Evolutionary conservation across 257 asterid genomes (phyloP).

Genomic region (Solanum sitiens): DNA sequence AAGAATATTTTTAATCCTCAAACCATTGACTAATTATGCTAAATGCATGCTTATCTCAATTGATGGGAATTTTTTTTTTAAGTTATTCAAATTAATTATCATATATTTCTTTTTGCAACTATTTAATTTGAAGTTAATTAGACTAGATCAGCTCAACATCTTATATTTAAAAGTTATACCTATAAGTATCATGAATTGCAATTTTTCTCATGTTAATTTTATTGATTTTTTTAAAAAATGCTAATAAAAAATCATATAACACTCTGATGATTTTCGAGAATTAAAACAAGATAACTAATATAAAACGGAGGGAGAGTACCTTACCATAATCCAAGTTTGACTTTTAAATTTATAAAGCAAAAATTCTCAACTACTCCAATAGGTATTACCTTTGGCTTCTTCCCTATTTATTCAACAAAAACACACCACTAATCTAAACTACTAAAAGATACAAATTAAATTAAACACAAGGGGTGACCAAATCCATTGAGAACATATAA

Average conservation of each 20-base stretch:
- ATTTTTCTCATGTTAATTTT: not conserved
- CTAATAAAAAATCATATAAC: not conserved
- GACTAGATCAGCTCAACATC: not conserved
- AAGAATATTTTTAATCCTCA: not conserved
- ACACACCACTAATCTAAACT: not conserved
- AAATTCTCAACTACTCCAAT: not conserved
- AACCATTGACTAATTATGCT: not conserved
- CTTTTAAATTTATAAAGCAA: not conserved
- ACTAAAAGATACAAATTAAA: not conserved
- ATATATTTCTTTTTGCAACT: not conserved
- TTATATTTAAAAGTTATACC: not conserved
- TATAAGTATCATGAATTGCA: not conserved
- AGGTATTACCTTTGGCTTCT: not conserved
- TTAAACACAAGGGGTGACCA: not conserved
- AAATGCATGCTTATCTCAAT: not conserved
- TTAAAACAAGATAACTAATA: not conserved
- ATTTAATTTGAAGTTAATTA: not conserved
- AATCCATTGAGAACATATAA: not conserved
- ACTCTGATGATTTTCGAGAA: accelerated
- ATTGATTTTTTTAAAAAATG: not conserved
- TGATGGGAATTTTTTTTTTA: not conserved
- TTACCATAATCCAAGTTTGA: not conserved
- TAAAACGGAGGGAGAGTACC: not conserved
- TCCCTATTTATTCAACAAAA: not conserved
- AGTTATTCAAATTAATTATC: not conserved